phyloP scores from a whole-genome alignment of 305 asterid genomes.

The Solanum hybrid region DNA sequence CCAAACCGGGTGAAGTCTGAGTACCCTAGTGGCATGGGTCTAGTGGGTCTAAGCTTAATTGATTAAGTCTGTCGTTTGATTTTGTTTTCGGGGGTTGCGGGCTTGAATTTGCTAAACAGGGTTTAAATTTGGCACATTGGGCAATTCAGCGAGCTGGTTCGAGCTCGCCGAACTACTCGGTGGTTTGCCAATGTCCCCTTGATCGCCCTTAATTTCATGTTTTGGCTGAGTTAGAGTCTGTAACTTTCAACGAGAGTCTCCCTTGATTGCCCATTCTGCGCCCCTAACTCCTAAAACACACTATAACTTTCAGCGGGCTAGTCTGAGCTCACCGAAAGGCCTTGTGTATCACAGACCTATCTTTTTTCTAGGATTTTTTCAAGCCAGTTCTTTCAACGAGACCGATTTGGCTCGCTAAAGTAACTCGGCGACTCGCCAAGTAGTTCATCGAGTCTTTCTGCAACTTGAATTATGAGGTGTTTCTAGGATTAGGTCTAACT shows the following conservation, averaged over 20 bases:
- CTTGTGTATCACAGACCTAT: background rate
- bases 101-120: too few relatives aligned
- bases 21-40: too few relatives aligned
- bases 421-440: background rate
- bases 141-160: too few relatives aligned
- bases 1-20: too few relatives aligned
- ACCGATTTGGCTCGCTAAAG: background rate
- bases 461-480: background rate
- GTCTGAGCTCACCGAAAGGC: background rate
- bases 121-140: too few relatives aligned
- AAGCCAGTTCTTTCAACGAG: background rate
- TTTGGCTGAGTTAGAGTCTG: background rate
- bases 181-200: too few relatives aligned
- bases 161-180: too few relatives aligned
- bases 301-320: background rate
- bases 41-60: too few relatives aligned
- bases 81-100: too few relatives aligned
- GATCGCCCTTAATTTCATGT: too few relatives aligned
- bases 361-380: background rate
- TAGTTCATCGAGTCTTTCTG: background rate
- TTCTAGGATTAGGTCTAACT: background rate
- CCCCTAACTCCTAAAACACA: background rate
- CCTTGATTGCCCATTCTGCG: background rate
- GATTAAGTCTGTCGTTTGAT: too few relatives aligned
- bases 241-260: background rate